These are phyloP conservation scores for Candida koratica DNA, from an alignment of 805 yeast species.

Conservation along the genomic window DNA sequence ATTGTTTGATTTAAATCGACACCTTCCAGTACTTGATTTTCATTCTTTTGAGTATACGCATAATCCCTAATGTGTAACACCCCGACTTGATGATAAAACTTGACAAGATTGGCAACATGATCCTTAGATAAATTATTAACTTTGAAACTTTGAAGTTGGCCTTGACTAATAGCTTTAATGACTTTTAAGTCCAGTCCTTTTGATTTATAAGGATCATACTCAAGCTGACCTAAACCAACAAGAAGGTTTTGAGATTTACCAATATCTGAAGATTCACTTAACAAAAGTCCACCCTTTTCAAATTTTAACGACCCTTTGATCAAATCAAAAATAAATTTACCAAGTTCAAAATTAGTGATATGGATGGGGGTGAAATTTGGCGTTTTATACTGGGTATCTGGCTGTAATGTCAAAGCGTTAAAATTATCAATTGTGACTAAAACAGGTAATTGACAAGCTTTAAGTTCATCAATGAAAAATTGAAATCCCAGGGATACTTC, in stretches of 20 bases:
- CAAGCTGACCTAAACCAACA: constrained; percentile 51
- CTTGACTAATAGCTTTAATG: constrained; percentile 43
- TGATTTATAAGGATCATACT: constrained; percentile 53
- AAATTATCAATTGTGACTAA: constrained; percentile 71
- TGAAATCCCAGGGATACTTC: constrained; percentile 47
- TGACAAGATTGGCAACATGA: constrained; percentile 29
- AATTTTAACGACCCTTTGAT: constrained; percentile 52
- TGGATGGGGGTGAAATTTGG: constrained; percentile 53
- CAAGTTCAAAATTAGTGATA: constrained; percentile 60
- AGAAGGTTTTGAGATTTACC: constrained; percentile 49
- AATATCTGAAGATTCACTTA: constrained; percentile 59
- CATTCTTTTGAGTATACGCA: constrained; percentile 20
- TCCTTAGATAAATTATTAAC: constrained; percentile 28
- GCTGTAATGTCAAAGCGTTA: constrained; percentile 53
- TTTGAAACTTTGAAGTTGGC: constrained; percentile 27
- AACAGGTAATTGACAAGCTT: constrained; percentile 47
- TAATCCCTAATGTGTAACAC: constrained; percentile 33
- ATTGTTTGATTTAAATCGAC: constrained; percentile 21
- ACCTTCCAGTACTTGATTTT: constrained; percentile 3
- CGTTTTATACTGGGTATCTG: constrained; percentile 59
- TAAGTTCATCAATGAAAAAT: constrained; percentile 53
- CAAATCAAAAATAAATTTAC: constrained; percentile 51
- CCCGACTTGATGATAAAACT: constrained; percentile 30
- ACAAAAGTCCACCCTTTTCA: constrained; percentile 58
- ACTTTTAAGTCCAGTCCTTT: constrained; percentile 49